phyloP scores from a whole-genome alignment of 2,329 filamentous ascomycete genomes.

The Calonectria naviculata region DNA sequence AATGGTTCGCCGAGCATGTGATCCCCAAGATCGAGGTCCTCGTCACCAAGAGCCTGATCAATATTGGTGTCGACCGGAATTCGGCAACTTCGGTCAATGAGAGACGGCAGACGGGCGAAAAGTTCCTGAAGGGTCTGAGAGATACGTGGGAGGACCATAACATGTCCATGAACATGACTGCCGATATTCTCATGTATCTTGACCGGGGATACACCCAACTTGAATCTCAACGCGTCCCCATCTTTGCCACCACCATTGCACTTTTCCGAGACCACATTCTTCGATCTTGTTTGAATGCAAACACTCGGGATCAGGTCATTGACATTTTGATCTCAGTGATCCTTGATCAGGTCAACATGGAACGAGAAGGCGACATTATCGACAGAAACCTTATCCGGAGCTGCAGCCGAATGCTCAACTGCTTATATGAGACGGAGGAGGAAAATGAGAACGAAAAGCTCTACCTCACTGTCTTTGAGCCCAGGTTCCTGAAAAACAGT shows the following conservation, averaged over 20 bases:
- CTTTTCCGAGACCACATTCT: conserved; percentile 91
- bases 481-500: conserved; percentile 78
- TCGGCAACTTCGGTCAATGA: conserved; percentile 78
- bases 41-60: conserved; percentile 76
- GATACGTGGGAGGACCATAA: conserved; percentile 90
- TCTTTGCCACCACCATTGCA: conserved; percentile 86
- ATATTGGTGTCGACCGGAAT: conserved; percentile 66
- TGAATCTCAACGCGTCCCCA: conserved; percentile 77
- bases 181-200: conserved; percentile 97
- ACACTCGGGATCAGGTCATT: conserved; percentile 67
- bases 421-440: conserved; percentile 82
- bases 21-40: conserved; percentile 76
- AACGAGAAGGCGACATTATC: conserved; percentile 89
- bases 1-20: conserved; percentile 82
- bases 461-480: conserved; percentile 87
- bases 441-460: conserved; percentile 84
- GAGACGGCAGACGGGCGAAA: conserved; percentile 82
- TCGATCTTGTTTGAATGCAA: conserved; percentile 63
- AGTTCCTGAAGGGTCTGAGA: conserved; percentile 81
- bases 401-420: conserved; percentile 90
- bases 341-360: conserved; percentile 92
- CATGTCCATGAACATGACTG: conserved; percentile 94
- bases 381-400: conserved; percentile 85
- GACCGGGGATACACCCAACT: conserved; percentile 81
- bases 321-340: conserved; percentile 84